Base-by-base conservation (phyloP, 331 rosid genomes). In the Malus hybrid region DNA sequence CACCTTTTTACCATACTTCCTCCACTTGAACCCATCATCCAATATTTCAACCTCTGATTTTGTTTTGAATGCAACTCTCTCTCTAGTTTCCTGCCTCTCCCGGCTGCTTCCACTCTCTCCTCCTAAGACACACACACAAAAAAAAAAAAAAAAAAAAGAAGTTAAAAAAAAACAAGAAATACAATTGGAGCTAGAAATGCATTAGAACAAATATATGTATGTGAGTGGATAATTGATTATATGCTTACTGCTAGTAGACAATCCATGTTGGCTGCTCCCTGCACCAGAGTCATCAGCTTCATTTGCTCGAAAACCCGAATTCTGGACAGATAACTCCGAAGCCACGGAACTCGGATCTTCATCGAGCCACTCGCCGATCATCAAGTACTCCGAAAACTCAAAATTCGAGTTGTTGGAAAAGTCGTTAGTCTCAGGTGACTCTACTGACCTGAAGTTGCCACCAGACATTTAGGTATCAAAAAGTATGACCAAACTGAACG, bases 1-100 rank as follows among this genome's bases (percentile, higher is more conserved):
- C 91, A 82, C 87, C 76, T 93, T 93, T 84, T 93, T 93, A 52
- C 98, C 98, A 31, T 93, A 93, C 84, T 93, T 93, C 74, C 96
- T 87, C 97, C 97, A 93, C 73, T 67, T 93, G 89, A 80, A 90
- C 9, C 97, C 94, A 77, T 93, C 96, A 11, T 93, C 95, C 20
- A 93, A 68, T 59, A 89, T 75, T 69, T 93, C 98, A 67, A 89
- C 59, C 84, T 87, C 93, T 64, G 98, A 85, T 85, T 76, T 78
- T 18, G 90, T 93, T 83, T 76, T 93, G 78, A 93, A 87, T 22
- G 93, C 93, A 32, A 85, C 77, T 80, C 89, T 86, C n/a, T 78
- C 93, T 73, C 29, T 79, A 20, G 50, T 73, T 46, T 79, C 88
- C 79, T 29, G 82, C 80, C 72, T 82, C 36, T 82, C 88, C 27